phyloP scores from a whole-genome alignment of 2,329 filamentous ascomycete species.

The Teratosphaeria pseudoeucalypti region DNA sequence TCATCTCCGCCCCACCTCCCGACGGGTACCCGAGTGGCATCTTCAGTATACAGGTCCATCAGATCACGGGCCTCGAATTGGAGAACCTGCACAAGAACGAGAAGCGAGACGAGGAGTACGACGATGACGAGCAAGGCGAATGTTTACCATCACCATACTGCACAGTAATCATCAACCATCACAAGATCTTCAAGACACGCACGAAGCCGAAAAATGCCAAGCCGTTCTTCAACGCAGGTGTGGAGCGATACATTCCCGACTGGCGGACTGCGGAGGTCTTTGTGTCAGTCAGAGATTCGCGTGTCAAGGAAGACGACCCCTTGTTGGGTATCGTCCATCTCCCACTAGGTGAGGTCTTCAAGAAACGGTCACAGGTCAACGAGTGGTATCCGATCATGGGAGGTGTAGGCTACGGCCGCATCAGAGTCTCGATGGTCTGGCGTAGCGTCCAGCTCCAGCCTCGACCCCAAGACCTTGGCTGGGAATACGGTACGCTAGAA shows the following conservation, averaged over 20 bases:
- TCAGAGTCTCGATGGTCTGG: constrained; percentile 62
- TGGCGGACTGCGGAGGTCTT: constrained; percentile 59
- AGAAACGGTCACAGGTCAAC: constrained; percentile 53
- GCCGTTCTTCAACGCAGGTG: constrained; percentile 69
- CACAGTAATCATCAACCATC: constrained; percentile 63
- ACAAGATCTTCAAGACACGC: constrained; percentile 57
- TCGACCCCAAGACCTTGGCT: constrained; percentile 50
- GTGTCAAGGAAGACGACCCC: constrained; percentile 59
- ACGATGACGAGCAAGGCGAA: constrained; percentile 49
- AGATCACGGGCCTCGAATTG: constrained; percentile 59
- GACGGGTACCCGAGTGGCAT: constrained; percentile 54
- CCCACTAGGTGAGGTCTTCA: constrained; percentile 51
- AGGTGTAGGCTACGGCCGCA: constrained; percentile 61
- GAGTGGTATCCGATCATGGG: constrained; percentile 57
- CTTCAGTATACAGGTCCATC: constrained; percentile 60
- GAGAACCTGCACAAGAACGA: constrained; percentile 47
- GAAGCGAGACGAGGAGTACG: constrained; percentile 37
- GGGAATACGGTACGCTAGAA: constrained; percentile 63
- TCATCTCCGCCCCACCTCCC: constrained; percentile 57
- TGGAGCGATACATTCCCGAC: constrained; percentile 60
- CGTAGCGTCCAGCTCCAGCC: constrained; percentile 56
- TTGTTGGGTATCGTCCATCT: constrained; percentile 62
- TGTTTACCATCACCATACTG: constrained; percentile 61
- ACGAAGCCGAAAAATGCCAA: constrained; percentile 71
- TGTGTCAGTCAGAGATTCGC: constrained; percentile 55